Evolutionary conservation across 2,329 filamentous ascomycete species (phyloP).

Genomic region (Chalaropsis ovoidea): DNA sequence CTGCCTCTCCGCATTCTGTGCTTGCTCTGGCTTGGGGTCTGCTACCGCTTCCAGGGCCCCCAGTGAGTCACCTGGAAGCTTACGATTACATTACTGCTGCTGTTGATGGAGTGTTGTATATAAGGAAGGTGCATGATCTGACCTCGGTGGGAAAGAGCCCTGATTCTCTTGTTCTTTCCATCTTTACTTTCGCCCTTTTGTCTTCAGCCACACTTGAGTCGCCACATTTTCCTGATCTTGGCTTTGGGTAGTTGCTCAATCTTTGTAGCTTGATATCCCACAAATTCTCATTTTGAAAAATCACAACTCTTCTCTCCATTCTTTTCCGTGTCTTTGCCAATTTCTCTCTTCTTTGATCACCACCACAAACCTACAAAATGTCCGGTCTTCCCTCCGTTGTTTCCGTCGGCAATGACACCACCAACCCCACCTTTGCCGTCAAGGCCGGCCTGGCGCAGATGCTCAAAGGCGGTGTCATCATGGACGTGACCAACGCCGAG

Average conservation of each 20-base stretch:
- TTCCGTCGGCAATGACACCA: constrained; percentile 25
- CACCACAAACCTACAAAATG: constrained; percentile 3
- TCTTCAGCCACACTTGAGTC: not conserved
- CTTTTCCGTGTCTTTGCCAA: not conserved
- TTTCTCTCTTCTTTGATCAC: too few relatives aligned
- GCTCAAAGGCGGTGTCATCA: constrained; percentile 98
- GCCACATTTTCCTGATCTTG: not conserved
- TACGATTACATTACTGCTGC: not conserved
- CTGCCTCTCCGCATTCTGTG: not conserved
- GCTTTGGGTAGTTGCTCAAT: not conserved
- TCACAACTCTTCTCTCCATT: not conserved
- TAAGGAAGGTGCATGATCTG: not conserved
- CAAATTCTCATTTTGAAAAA: not conserved
- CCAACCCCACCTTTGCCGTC: constrained; percentile 59
- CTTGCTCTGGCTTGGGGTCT: not conserved
- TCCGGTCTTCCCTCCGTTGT: constrained; percentile 20
- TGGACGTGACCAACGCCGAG: constrained; percentile 92
- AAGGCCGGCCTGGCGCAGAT: constrained; percentile 95
- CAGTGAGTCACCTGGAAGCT: constrained; percentile 9
- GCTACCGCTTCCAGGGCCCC: not conserved
- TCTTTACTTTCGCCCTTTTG: not conserved
- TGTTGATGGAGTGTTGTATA: not conserved
- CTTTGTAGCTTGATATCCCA: not conserved
- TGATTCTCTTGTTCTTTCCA: not conserved
- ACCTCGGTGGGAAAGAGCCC: not conserved